Evolutionary conservation across 2,329 filamentous ascomycete genomes (phyloP).

Genomic region (Pseudofabraea citricarpa): DNA sequence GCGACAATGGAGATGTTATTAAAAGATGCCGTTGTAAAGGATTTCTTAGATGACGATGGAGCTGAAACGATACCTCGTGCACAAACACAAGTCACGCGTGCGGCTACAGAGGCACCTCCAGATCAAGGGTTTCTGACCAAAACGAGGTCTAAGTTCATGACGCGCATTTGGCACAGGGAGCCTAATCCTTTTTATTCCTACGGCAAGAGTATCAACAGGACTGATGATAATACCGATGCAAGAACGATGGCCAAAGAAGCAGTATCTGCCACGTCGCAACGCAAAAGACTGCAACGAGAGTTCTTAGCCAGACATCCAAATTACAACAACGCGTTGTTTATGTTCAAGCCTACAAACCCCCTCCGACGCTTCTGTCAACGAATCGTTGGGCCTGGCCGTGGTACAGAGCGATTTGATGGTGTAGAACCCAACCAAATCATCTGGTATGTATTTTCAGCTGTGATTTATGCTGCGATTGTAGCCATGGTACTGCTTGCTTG

Average conservation of each 20-base stretch:
- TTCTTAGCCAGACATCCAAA: conserved; percentile 81
- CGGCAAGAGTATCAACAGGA: conserved; percentile 58
- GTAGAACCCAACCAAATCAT: conserved; percentile 81
- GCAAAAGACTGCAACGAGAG: conserved; percentile 84
- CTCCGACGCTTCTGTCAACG: conserved; percentile 80
- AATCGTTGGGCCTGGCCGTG: conserved; percentile 86
- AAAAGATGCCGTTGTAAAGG: conserved; percentile 90
- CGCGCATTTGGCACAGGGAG: conserved; percentile 58
- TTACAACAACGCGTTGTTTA: conserved; percentile 88
- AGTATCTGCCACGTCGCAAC: conserved; percentile 73
- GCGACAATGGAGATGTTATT: conserved; percentile 94
- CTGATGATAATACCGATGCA: conserved; percentile 77
- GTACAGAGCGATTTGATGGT: conserved; percentile 81
- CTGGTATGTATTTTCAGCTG: conserved; percentile 90
- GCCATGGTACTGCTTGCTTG: conserved; percentile 98
- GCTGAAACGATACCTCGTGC: conserved; percentile 34
- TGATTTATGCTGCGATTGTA: conserved; percentile 90
- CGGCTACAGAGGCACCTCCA: conserved; percentile 24
- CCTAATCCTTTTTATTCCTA: conserved; percentile 94
- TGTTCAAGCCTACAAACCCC: conserved; percentile 75
- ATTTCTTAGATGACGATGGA: conserved; percentile 80
- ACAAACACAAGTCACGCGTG: conserved; percentile 8
- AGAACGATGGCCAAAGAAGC: conserved; percentile 87
- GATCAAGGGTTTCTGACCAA: conserved; percentile 54
- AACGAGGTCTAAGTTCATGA: conserved; percentile 56